Base-by-base conservation (phyloP, 2,329 filamentous ascomycete genomes). In the Chlorencoelia australis region DNA sequence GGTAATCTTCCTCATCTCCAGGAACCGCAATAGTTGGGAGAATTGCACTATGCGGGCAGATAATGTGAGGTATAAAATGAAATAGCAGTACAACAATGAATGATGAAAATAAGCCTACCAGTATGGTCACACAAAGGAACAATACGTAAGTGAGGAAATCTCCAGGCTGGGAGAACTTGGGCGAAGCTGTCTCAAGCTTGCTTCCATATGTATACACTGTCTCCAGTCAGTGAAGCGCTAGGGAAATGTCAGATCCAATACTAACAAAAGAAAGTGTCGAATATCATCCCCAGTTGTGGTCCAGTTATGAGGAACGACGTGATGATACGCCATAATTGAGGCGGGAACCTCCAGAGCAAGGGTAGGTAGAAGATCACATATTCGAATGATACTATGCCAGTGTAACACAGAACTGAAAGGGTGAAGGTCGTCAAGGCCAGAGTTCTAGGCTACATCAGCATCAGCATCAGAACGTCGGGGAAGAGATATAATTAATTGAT, bases 201-300 rank as follows among this genome's bases (percentile, higher is more conserved):
- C 70, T 77, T 48, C 70, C 69, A 62, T 82, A 82, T 48, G 68
- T 75, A 59, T 73, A 84, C 45, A 82, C 72, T 76, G 51, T 43
- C 39, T 32, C 31, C 38, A 37, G 39, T 50, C 43, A 49, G 41
- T 25, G 16, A 31, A 33, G 10, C 30, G 30, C 14, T 19, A 7
- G 3, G 15, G 28, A 35, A 40, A 19, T 42, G 40, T 41, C 42
- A 39, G 35, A 20, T 42, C 43, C 40, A 43, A 46, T 35, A 39
- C 70, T 51, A 65, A 77, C 72, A 59, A 55, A 82, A 77, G 61
- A 81, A 82, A 32, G 81, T 73, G 57, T 84, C 79, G 56, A 82
- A 66, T 34, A 83, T 52, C 43, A 83, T 71, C 27, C 60, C 44
- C 14, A 62, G 34, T 11, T 52, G 33, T 15, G 47, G 44, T 4